Evolutionary conservation across 306 rosid species (phyloP).

Genomic region (Calophaca sinica): DNA sequence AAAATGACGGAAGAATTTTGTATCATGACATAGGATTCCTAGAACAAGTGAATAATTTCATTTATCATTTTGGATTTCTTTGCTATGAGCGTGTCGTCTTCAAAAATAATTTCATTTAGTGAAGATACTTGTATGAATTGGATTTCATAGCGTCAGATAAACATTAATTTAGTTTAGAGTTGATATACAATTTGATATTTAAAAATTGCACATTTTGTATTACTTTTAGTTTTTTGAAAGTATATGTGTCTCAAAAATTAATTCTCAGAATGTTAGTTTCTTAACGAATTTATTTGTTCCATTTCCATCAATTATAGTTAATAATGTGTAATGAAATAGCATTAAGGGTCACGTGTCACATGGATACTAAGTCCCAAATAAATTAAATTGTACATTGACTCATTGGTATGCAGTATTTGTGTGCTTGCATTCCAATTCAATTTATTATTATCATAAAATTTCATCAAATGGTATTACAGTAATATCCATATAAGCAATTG

Average conservation of each 20-base stretch:
- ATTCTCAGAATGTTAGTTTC: background rate
- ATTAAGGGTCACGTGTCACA: background rate
- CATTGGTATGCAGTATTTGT: background rate
- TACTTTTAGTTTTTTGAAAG: background rate
- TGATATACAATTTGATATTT: background rate
- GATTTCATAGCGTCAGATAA: background rate
- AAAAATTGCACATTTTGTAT: background rate
- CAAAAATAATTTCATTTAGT: background rate
- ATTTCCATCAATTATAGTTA: background rate
- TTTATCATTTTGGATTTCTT: background rate
- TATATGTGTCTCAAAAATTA: background rate
- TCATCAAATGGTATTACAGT: background rate
- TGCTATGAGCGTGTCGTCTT: background rate
- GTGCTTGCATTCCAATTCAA: conserved; percentile 12
- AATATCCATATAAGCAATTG: background rate
- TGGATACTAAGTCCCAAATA: background rate
- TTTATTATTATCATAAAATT: background rate
- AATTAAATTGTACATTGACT: conserved; percentile 6
- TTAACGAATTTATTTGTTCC: background rate
- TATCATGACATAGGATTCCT: background rate
- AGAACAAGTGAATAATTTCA: background rate
- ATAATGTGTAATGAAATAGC: background rate
- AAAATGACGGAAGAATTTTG: background rate
- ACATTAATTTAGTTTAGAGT: background rate
- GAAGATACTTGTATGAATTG: background rate